Conservation (phyloP, 164 flowering plant genomes). For the Cinnamomum micranthum region DNA sequence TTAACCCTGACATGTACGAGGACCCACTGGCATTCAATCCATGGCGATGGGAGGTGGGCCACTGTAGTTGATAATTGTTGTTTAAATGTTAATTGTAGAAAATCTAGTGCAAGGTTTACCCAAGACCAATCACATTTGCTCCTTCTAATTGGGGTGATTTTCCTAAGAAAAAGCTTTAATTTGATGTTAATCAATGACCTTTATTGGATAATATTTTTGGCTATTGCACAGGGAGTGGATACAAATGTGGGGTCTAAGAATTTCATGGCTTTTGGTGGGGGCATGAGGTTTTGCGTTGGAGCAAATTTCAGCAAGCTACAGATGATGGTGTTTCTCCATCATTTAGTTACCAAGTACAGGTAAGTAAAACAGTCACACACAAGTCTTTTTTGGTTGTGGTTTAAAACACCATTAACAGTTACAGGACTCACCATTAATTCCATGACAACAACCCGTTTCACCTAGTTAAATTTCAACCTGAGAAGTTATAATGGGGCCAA, state of each 20-base stretch:
- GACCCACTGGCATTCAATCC: constrained; percentile 88
- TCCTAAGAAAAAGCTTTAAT: neutral
- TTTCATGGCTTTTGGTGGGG: constrained; percentile 49
- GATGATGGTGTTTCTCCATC: constrained; percentile 34
- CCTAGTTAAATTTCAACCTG: too few relatives aligned
- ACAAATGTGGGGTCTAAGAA: constrained; percentile 25
- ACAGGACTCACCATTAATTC: too few relatives aligned
- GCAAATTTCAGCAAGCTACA: constrained; percentile 34
- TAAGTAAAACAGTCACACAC: constrained; percentile 1
- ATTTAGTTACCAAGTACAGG: constrained; percentile 37
- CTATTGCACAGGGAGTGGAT: constrained; percentile 19
- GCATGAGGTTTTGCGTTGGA: constrained; percentile 43
- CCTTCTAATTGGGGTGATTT: neutral
- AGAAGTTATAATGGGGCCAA: neutral
- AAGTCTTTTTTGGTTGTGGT: too few relatives aligned
- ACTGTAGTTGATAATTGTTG: neutral
- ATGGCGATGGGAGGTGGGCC: constrained; percentile 78
- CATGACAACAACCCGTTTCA: too few relatives aligned
- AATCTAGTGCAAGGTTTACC: too few relatives aligned
- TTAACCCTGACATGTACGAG: constrained; percentile 63
- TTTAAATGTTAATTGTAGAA: too few relatives aligned
- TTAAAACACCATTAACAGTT: too few relatives aligned
- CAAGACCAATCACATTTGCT: neutral
- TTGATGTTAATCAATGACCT: neutral
- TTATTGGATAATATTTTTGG: neutral